Conservation (phyloP, 2,329 filamentous ascomycete genomes). For the Aspergillus persii region DNA sequence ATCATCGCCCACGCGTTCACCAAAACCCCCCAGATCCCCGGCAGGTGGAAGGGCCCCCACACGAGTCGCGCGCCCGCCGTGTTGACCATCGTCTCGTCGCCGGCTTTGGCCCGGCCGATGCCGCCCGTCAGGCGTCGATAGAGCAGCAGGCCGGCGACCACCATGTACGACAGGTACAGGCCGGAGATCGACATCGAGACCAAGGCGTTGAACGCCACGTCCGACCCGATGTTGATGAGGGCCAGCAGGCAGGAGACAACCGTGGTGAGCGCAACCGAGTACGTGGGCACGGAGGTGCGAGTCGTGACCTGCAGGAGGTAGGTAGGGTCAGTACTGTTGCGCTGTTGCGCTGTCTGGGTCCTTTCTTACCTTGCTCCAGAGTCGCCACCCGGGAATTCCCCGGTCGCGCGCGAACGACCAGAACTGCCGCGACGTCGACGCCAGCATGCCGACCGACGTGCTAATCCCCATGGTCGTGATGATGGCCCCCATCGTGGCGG, state of each 20-base stretch:
- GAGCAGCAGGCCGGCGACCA: slow-evolving; percentile 26
- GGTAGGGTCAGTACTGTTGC: background rate
- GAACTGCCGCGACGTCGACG: slow-evolving; percentile 46
- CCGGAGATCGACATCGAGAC: slow-evolving; percentile 33
- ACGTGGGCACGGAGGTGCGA: slow-evolving; percentile 25
- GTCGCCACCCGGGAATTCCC: slow-evolving; percentile 26
- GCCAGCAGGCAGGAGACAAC: slow-evolving; percentile 28
- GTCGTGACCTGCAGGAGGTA: slow-evolving; percentile 18
- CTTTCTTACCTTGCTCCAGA: slow-evolving; percentile 26
- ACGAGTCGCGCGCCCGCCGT: slow-evolving; percentile 26
- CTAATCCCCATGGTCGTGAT: slow-evolving; percentile 30
- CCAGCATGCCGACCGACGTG: slow-evolving; percentile 34
- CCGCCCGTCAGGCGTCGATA: slow-evolving; percentile 25
- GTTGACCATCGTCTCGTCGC: slow-evolving; percentile 22
- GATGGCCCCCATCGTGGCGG: slow-evolving; percentile 25
- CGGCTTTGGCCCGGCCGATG: slow-evolving; percentile 16
- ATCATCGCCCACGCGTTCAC: slow-evolving; percentile 46
- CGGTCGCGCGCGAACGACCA: slow-evolving; percentile 30
- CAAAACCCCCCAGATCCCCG: slow-evolving; percentile 36
- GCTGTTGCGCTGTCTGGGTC: background rate
- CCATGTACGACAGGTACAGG: slow-evolving; percentile 31
- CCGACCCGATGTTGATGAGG: slow-evolving; percentile 34
- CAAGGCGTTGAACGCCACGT: slow-evolving; percentile 33
- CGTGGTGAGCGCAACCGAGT: slow-evolving; percentile 26
- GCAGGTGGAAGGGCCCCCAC: slow-evolving; percentile 31